Base-by-base conservation (phyloP, 164 flowering plant genomes). In the Macadamia integrifolia region DNA sequence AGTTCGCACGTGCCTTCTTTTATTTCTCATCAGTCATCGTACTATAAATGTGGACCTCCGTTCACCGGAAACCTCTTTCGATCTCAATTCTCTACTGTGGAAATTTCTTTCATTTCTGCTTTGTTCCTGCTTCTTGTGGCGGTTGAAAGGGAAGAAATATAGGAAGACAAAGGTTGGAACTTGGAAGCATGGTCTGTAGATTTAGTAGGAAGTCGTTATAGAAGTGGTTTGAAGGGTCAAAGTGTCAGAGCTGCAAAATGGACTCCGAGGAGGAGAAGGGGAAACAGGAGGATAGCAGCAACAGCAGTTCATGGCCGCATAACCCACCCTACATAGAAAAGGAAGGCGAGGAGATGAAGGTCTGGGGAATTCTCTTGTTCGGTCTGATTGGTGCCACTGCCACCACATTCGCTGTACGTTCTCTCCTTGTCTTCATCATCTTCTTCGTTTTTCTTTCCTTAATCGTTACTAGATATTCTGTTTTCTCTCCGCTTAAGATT, bases 381-480 rank as follows among this genome's bases (percentile, higher is more conserved):
- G 84, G 90, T 50, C 62, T 91, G 10, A 83, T 87, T 48, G 91
- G 92, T 63, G 97, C 94, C 74, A 80, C 91, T 6, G 90, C 80
- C 64, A 89, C 91, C 58, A 89, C 95, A 60, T 67, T 74, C 32
- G 92, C 89, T 8, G 92, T 88, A 62, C 67, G 80, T 71, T 8
- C 3, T 6, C 23, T 65, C 17, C 64, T 23, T 31, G 23, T 63
- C 44, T 50, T 46, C 62, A 64, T 18, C 40, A 49, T 9, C 29
- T 56, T 12, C 14, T 50, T 40, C 58, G 1, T 31, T 9, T 42
- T 48, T n/a, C 18, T 71, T 9, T 46, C 32, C 23, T 31, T 44
- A 5, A 4, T 12, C 46, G 13, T 29, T 35, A 35, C 40, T 35
- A 35, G 3, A 35, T 35, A 35, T 2, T 35, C 3, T 35, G 5